Conservation (phyloP, 805 yeast species). For the Candida ascalaphidarum region DNA sequence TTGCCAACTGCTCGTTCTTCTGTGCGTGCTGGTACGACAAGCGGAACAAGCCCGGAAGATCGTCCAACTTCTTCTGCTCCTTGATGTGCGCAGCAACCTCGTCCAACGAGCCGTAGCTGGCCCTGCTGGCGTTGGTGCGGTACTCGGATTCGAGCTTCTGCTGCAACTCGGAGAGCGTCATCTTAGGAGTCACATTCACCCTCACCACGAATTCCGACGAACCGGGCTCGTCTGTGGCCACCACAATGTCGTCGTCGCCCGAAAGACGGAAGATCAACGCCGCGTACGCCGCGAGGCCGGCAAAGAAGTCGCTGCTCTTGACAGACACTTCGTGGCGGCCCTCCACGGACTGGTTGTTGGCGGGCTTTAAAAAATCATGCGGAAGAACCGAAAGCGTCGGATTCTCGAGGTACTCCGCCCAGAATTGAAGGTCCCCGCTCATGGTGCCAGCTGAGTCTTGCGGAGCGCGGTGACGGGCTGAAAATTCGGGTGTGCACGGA, state of each 20-base stretch:
- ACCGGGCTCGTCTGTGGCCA: constrained; percentile 52
- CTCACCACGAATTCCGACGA: constrained; percentile 52
- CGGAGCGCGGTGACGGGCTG: too few relatives aligned
- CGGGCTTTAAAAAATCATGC: constrained; percentile 75
- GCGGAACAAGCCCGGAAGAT: constrained; percentile 57
- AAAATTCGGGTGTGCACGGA: too few relatives aligned
- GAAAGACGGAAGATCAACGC: constrained; percentile 71
- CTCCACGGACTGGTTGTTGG: constrained; percentile 58
- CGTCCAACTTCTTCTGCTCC: constrained; percentile 39
- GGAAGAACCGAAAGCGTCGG: constrained; percentile 87
- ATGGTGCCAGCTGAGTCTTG: too few relatives aligned
- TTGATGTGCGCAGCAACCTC: constrained; percentile 49
- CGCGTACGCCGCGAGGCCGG: constrained; percentile 59
- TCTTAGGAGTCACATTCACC: constrained; percentile 45
- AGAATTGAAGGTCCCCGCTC: too few relatives aligned
- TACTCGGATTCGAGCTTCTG: constrained; percentile 36
- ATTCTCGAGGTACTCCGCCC: constrained; percentile 61
- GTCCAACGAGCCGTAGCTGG: constrained; percentile 39
- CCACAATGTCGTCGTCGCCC: constrained; percentile 90
- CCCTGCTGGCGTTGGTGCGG: constrained; percentile 21
- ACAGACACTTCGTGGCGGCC: constrained; percentile 36
- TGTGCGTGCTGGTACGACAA: constrained; percentile 45
- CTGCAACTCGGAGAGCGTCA: constrained; percentile 47
- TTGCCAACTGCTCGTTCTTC: constrained; percentile 31
- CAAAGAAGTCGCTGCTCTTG: constrained; percentile 26